A percentile compares a stretch with the other conserved stretches of the same genome.
These are phyloP conservation scores for Aspergillus bombycis DNA, from an alignment of 2,329 filamentous ascomycete species.

Conservation along the genomic window DNA sequence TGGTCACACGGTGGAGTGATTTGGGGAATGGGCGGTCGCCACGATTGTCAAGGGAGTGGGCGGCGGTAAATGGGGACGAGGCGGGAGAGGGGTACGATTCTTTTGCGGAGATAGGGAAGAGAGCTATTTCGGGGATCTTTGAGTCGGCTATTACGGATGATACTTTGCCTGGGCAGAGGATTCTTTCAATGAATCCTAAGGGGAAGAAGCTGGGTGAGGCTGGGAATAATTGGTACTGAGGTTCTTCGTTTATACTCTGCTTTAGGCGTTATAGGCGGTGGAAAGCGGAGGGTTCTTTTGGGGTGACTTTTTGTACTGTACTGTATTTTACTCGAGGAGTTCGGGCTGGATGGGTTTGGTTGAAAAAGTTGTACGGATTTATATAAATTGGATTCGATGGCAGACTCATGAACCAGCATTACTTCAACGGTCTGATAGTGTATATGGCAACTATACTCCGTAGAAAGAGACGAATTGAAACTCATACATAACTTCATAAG, in stretches of 20 bases:
- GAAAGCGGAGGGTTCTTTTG: background rate
- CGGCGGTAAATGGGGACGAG: slow-evolving; percentile 54
- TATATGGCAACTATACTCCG: background rate
- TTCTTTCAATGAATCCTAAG: slow-evolving; percentile 62
- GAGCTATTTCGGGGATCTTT: slow-evolving; percentile 62
- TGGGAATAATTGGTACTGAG: slow-evolving; percentile 62
- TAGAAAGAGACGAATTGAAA: background rate
- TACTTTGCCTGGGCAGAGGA: slow-evolving; percentile 59
- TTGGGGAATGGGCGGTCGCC: slow-evolving; percentile 59
- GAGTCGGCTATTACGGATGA: slow-evolving; percentile 59
- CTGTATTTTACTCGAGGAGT: background rate
- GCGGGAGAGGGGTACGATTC: slow-evolving; percentile 52
- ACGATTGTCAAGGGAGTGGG: slow-evolving; percentile 55
- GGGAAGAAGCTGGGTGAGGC: slow-evolving; percentile 58
- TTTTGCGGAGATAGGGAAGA: slow-evolving; percentile 55
- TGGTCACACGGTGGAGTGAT: slow-evolving; percentile 65
- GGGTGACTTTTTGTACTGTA: background rate
- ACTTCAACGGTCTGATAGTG: background rate
- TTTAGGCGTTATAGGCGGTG: background rate
- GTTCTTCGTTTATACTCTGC: slow-evolving; percentile 2
- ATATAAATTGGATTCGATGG: background rate
- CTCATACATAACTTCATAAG: background rate
- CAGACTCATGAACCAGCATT: background rate
- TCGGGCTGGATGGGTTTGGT: background rate
- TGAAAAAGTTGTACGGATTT: background rate